Evolutionary conservation across 805 yeast genomes (phyloP).

Genomic region (Ascoidea rubescens): DNA sequence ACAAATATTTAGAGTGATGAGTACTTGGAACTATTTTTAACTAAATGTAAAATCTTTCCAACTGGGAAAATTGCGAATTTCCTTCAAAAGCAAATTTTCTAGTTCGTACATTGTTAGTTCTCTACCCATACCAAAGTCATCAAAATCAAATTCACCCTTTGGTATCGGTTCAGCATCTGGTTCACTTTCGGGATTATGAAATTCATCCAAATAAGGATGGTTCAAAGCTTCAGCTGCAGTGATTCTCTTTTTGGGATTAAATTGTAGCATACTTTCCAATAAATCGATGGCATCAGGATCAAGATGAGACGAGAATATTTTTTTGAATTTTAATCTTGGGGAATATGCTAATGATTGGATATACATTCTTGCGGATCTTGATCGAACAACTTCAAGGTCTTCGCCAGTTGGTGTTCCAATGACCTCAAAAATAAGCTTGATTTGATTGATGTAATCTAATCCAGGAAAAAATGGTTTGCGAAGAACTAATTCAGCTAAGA

Average conservation of each 20-base stretch:
- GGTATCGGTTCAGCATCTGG: constrained; percentile 85
- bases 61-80: neutral
- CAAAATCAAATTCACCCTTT: constrained; percentile 78
- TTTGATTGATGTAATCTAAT: constrained; percentile 96
- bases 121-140: constrained; percentile 25
- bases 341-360: constrained; percentile 88
- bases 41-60: too few species aligned
- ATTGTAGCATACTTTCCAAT: constrained; percentile 78
- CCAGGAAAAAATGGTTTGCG: constrained; percentile 97
- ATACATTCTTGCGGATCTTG: constrained; percentile 87
- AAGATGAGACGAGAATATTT: constrained; percentile 55
- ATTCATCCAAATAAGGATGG: constrained; percentile 87
- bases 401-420: constrained; percentile 95
- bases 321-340: constrained; percentile 79
- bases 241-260: constrained; percentile 89
- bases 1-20: too few species aligned
- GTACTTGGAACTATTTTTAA: too few species aligned
- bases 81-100: neutral
- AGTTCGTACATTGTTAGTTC: neutral
- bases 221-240: constrained; percentile 83
- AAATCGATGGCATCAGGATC: constrained; percentile 83
- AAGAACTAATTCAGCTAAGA: constrained; percentile 63
- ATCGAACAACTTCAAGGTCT: constrained; percentile 90
- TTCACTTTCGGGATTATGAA: constrained; percentile 95
- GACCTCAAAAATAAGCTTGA: constrained; percentile 89